A percentile compares a stretch with the other conserved stretches of the same genome.
Conservation (phyloP, 73 alveolate species). For the Paramecium primaurelia region DNA sequence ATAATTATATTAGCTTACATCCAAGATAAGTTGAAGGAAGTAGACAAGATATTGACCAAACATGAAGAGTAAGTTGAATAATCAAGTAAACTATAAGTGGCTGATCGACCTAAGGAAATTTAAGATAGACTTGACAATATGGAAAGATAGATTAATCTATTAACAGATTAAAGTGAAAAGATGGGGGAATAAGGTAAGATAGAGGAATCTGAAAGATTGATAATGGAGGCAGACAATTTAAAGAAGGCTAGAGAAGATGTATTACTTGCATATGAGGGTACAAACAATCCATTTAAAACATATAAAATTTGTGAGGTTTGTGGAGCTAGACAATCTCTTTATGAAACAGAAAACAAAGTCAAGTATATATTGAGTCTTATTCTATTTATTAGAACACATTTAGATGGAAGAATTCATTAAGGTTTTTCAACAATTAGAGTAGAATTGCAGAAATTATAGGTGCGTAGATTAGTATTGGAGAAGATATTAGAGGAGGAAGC, state of each 20-base stretch:
- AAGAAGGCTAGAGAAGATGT: slow-evolving; percentile 47
- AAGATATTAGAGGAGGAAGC: slow-evolving; percentile 21
- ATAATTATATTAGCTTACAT: slow-evolving; percentile 15
- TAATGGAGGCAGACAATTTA: slow-evolving; percentile 12
- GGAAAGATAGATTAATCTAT: slow-evolving; percentile 37
- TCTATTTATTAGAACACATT: background rate
- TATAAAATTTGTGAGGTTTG: slow-evolving; percentile 45
- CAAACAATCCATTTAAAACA: slow-evolving; percentile 43
- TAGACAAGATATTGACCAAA: slow-evolving; percentile 21
- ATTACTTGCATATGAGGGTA: slow-evolving; percentile 35
- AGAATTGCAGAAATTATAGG: background rate
- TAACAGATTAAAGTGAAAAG: slow-evolving; percentile 40
- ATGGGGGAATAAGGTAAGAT: slow-evolving; percentile 48
- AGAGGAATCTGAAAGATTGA: slow-evolving; percentile 7
- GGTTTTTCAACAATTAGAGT: slow-evolving; percentile 22
- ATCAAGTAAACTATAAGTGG: slow-evolving; percentile 23
- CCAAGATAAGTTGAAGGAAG: slow-evolving; percentile 45
- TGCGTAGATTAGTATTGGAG: background rate
- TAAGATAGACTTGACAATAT: slow-evolving; percentile 30
- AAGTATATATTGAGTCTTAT: background rate
- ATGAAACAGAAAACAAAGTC: slow-evolving; percentile 43
- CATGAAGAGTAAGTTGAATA: slow-evolving; percentile 47
- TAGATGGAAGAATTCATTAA: slow-evolving; percentile 48
- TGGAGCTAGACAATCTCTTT: slow-evolving; percentile 36
- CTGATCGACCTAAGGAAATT: slow-evolving; percentile 40